A percentile compares a stretch with the other conserved stretches of the same genome.
phyloP scores from a whole-genome alignment of 345 rosid genomes.

The Cardamine chenopodiifolia region DNA sequence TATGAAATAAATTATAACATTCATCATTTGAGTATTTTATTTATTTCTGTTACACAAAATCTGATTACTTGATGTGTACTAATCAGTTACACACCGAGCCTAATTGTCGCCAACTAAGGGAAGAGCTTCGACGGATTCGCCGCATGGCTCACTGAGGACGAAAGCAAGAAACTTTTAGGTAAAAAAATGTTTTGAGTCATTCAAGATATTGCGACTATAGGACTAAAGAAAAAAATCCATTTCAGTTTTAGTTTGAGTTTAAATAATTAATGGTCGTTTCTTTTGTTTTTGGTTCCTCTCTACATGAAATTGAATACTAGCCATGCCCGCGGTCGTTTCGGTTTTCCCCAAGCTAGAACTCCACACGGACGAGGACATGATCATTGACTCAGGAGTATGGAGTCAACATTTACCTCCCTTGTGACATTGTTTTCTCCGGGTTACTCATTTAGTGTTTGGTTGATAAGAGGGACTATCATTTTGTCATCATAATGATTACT shows the following conservation, averaged over 20 bases:
- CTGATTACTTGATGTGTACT: conserved; percentile 2
- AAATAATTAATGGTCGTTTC: not conserved
- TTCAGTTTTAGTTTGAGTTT: not conserved
- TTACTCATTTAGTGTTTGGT: not conserved
- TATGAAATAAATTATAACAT: too few species aligned
- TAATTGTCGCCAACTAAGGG: conserved; percentile 20
- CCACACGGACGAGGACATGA: not conserved
- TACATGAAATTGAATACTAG: conserved; percentile 21
- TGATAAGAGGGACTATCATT: not conserved
- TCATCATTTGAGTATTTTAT: not conserved
- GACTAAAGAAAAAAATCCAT: not conserved
- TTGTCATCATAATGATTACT: not conserved
- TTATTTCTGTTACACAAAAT: not conserved
- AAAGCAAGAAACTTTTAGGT: conserved; percentile 31
- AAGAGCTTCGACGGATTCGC: conserved; percentile 23
- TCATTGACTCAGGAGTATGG: not conserved
- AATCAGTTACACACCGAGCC: conserved; percentile 26
- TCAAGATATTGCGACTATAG: not conserved
- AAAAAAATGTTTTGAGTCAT: not conserved
- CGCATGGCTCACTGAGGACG: conserved; percentile 38
- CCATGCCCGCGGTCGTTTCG: conserved; percentile 19
- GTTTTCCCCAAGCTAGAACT: conserved; percentile 1
- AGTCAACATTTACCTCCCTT: conserved; percentile 17
- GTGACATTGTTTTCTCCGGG: not conserved
- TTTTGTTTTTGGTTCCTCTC: not conserved